Conservation (phyloP, 305 asterid species). For the Plantago coronopus region DNA sequence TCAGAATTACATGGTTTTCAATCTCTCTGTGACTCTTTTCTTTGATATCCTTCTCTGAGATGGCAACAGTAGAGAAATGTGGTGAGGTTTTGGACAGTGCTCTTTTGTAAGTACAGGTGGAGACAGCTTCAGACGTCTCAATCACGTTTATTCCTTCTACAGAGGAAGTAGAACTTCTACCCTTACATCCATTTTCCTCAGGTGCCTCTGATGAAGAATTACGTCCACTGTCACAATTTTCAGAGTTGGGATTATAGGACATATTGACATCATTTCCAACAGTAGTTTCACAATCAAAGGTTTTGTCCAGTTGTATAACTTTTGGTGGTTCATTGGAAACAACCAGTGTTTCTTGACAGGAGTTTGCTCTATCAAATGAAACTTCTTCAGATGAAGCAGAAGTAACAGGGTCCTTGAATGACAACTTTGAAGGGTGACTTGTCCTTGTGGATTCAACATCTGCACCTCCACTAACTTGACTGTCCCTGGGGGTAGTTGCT, state of each 20-base stretch:
- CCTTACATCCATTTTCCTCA: slow-evolving; percentile 30
- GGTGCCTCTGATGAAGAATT: slow-evolving; percentile 28
- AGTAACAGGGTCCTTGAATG: slow-evolving; percentile 28
- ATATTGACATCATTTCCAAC: slow-evolving; percentile 22
- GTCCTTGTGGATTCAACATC: slow-evolving; percentile 33
- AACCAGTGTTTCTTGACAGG: slow-evolving; percentile 22
- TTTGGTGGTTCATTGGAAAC: slow-evolving; percentile 33
- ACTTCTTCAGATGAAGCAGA: slow-evolving; percentile 29
- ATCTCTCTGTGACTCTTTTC: slow-evolving; percentile 27
- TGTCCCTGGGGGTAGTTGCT: slow-evolving; percentile 32
- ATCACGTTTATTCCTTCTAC: slow-evolving; percentile 31
- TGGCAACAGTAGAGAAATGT: slow-evolving; percentile 28
- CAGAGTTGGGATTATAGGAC: slow-evolving; percentile 30
- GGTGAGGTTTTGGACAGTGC: slow-evolving; percentile 29
- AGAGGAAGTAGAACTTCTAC: slow-evolving; percentile 24
- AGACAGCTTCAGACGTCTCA: slow-evolving; percentile 25
- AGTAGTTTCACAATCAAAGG: slow-evolving; percentile 33
- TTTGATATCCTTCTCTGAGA: slow-evolving; percentile 22
- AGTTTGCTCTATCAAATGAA: slow-evolving; percentile 29
- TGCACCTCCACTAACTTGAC: slow-evolving; percentile 29
- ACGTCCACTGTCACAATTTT: slow-evolving; percentile 32
- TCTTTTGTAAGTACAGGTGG: slow-evolving; percentile 25
- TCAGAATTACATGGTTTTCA: slow-evolving; percentile 27
- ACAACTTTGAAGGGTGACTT: slow-evolving; percentile 31
- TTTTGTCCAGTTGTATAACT: slow-evolving; percentile 34